phyloP scores from a whole-genome alignment of 192 early-diverging fungal species.

The Dispira simplex region DNA sequence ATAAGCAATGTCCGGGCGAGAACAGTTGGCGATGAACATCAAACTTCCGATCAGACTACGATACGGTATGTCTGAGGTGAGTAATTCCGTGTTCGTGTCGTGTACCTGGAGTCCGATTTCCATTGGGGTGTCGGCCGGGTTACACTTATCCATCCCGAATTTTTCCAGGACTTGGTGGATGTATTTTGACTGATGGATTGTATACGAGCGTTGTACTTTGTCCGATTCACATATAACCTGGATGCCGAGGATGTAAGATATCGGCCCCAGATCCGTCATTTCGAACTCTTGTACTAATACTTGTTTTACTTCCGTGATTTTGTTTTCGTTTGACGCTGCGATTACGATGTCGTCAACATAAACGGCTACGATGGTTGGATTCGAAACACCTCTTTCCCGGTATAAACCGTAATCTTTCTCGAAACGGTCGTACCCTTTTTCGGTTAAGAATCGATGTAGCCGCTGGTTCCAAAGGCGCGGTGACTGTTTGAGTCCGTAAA shows the following conservation, averaged over 20 bases:
- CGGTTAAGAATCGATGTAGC: not conserved
- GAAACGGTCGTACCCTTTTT: not conserved
- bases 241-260: not conserved
- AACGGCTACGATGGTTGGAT: not conserved
- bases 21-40: not conserved
- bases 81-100: conserved; percentile 1
- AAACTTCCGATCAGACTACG: not conserved
- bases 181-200: not conserved
- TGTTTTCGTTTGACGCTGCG: not conserved
- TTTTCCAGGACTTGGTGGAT: not conserved
- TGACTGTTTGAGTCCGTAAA: conserved; percentile 11
- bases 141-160: not conserved
- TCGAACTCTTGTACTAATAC: not conserved
- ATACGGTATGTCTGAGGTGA: not conserved
- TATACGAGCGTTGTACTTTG: not conserved
- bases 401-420: not conserved
- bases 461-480: conserved; percentile 8
- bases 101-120: conserved; percentile 25
- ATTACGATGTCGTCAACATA: conserved; percentile 12
- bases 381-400: too few species aligned
- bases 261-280: conserved; percentile 6
- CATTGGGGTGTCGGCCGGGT: conserved; percentile 17
- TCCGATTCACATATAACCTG: not conserved
- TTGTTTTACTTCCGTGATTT: not conserved
- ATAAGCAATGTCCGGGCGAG: not conserved